Evolutionary conservation across 495 filamentous ascomycete species (phyloP).

Genomic region (Aspergillus incahuasiensis): DNA sequence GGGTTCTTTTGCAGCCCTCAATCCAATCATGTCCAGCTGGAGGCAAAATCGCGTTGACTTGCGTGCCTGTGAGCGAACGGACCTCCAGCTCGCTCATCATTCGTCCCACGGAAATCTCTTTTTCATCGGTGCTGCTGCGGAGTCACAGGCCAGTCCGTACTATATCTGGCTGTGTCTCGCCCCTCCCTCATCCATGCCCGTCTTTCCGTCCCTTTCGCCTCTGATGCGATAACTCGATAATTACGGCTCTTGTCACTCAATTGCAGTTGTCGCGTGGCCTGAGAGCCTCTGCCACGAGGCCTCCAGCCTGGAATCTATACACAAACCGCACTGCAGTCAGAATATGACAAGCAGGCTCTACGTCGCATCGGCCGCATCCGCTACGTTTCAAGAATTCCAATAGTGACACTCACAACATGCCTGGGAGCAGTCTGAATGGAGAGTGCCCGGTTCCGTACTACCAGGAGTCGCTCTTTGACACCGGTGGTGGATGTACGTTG

Average conservation of each 20-base stretch:
- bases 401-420: slow-evolving; percentile 23
- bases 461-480: slow-evolving; percentile 54
- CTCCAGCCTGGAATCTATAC: slow-evolving; percentile 4
- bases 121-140: slow-evolving; percentile 8
- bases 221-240: slow-evolving; percentile 10
- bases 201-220: slow-evolving; percentile 3
- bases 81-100: slow-evolving; percentile 8
- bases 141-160: slow-evolving; percentile 1
- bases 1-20: slow-evolving; percentile 2
- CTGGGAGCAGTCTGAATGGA: slow-evolving; percentile 30
- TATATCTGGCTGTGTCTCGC: slow-evolving; percentile 19
- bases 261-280: slow-evolving; percentile 15
- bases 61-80: slow-evolving; percentile 16
- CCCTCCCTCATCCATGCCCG: slow-evolving; percentile 9
- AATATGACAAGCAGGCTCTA: slow-evolving; percentile 14
- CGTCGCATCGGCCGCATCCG: slow-evolving; percentile 10
- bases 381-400: slow-evolving; percentile 6
- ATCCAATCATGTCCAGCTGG: slow-evolving; percentile 16
- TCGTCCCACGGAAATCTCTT: slow-evolving; percentile 9
- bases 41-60: slow-evolving; percentile 5
- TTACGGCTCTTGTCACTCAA: slow-evolving; percentile 3
- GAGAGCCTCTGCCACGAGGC: slow-evolving; percentile 21
- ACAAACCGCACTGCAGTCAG: not conserved
- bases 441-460: slow-evolving; percentile 63
- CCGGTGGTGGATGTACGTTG: slow-evolving; percentile 58